Base-by-base conservation (phyloP, 352 stramenopile species). In the Pythium phragmiticola region DNA sequence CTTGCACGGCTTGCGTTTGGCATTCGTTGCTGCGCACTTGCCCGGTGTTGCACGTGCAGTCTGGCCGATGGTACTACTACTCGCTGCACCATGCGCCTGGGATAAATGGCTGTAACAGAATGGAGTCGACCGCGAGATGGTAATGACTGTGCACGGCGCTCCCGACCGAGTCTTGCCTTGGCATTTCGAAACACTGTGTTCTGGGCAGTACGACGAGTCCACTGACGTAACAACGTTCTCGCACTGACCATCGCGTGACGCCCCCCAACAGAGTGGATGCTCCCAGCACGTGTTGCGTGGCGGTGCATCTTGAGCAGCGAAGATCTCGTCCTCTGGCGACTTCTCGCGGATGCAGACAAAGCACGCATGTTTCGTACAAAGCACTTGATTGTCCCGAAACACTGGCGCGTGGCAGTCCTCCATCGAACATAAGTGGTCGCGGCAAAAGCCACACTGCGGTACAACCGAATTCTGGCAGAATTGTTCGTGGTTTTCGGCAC, bases 351-450 rank as follows among this genome's bases (percentile, higher is more conserved):
- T 52, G 36, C 83, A 92, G 16, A 90, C 63, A 43, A 86, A 89
- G 28, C 83, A 92, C 8, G 70, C 68, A 49, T 92, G 83, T 8
- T 79, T 58, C 9, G 58, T 53, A 30, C 83, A 92, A 57, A 75
- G 88, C 16, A 41, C 34, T 43, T 88, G 70, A 7, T n/a, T 7
- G 5, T 75, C 62, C 12, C 59, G 39, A 14, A 79, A 52, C 26
- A 72, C 57, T 21, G 67, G 58, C 5, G 58, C 58, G 19, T 12
- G 16, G n/a, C 58, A 65, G 17, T 64, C 53, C 17, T 63, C 43
- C 6, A 48, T 47, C 8, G 33, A 55, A 16, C 81, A 90, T 58
- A 87, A 63, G 51, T 90, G 81, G 0, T 14, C n/a, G 3, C 51
- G 16, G 28, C 78, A 90, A 60, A 77, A 88, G 21, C 75, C 57